Percentiles rank a stretch among this genome's conserved stretches.
phyloP scores from a whole-genome alignment of 129 eudicot species.

The Ambrosia artemisiifolia region DNA sequence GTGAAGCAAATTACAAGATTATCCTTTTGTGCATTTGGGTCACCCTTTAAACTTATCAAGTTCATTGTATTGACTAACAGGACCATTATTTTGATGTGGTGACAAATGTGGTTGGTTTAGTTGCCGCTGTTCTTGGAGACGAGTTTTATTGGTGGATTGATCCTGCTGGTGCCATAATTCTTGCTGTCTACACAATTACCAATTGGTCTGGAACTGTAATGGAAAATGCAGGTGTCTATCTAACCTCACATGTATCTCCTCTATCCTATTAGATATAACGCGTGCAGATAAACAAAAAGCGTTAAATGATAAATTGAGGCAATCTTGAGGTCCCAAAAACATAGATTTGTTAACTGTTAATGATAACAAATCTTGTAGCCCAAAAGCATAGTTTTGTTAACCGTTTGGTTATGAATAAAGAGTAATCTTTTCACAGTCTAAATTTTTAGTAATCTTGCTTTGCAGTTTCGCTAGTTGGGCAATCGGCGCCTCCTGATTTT shows the following conservation, averaged over 20 bases:
- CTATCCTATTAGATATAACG: not conserved
- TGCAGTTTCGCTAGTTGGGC: constrained; percentile 68
- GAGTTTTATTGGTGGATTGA: constrained; percentile 77
- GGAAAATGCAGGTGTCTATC: constrained; percentile 61
- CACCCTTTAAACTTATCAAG: not conserved
- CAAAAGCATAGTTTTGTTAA: not conserved
- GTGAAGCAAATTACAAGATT: not conserved
- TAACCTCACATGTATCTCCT: constrained; percentile 3
- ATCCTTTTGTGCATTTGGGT: not conserved
- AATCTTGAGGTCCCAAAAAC: no score
- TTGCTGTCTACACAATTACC: constrained; percentile 61
- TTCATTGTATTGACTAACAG: constrained; percentile 23
- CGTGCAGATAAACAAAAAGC: not conserved
- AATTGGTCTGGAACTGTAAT: constrained; percentile 78
- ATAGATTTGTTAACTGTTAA: no score
- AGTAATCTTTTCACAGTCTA: not conserved
- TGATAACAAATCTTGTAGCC: not conserved
- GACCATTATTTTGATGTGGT: constrained; percentile 81
- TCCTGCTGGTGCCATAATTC: constrained; percentile 67
- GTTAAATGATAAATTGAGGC: not conserved
- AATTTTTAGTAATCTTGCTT: not conserved
- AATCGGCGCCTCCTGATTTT: constrained; percentile 69
- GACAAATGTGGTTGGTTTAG: constrained; percentile 64
- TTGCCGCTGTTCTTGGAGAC: constrained; percentile 75
- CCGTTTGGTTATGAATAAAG: not conserved